Base-by-base conservation (phyloP, 257 asterid genomes). In the Paulownia fortunei region DNA sequence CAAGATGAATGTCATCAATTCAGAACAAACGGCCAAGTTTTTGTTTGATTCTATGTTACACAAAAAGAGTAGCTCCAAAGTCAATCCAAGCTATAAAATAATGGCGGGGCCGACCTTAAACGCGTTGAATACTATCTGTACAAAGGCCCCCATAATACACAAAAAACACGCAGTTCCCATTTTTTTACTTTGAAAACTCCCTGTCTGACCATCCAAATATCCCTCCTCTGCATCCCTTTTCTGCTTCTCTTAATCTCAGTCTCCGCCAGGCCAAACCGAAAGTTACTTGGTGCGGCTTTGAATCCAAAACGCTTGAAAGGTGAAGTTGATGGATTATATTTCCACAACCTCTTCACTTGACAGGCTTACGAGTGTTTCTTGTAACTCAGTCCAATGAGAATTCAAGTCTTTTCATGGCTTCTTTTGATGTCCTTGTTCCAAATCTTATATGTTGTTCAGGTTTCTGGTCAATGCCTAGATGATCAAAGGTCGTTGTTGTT, bases 371-470 rank as follows among this genome's bases (percentile, higher is more conserved):
- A 87, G 80, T 21, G 75, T 76, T 76, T 76, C 78, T 59, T 41
- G 58, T 62, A 73, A 47, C 82, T 77, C 72, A 34, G 4, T 49
- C 83, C 76, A 84, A 92, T 92, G 98, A 90, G 78, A 85, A 86
- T 13, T 74, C 72, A 67, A 1, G 5, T 71, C 52, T 12, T 90
- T 64, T 52, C 86, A 41, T 89, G 91, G 74, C 75, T 86, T 65
- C 81, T 90, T 65, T 76, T 82, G 76, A 61, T 84, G 10, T 63
- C 58, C 52, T 61, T 85, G 39, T 52, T 83, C 81, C 84, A 46
- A 54, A 26, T 56, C 76, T 72, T 77, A 10, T 62, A 12, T 15
- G 9, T 21, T 6, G 4, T 44, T 30, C 71, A 13, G 8, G 83
- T 70, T 65, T 74, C 81, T 6, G 65, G 85, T 27, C 91, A 88